Conservation (phyloP, 495 filamentous ascomycete genomes). For the Melanomma pulvis-pyrius region DNA sequence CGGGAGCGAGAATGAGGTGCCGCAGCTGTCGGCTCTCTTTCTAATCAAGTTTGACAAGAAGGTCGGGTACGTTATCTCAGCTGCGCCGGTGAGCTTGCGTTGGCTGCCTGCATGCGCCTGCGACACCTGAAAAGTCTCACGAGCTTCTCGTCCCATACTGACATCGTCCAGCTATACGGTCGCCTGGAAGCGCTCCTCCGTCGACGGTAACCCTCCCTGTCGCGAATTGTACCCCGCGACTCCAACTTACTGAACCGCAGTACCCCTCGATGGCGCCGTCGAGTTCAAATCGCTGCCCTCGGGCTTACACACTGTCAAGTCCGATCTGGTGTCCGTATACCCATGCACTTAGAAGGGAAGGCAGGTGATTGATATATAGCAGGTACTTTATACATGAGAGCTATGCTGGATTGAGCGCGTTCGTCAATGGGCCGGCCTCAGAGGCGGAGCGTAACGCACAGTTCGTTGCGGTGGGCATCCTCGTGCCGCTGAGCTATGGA, state of each 20-base stretch:
- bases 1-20: slow-evolving; percentile 19
- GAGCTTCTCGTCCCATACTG: background rate
- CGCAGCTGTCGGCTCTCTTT: slow-evolving; percentile 44
- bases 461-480: slow-evolving; percentile 86
- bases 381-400: slow-evolving; percentile 85
- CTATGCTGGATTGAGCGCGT: slow-evolving; percentile 90
- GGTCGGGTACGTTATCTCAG: slow-evolving; percentile 42
- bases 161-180: slow-evolving; percentile 66
- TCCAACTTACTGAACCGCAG: slow-evolving; percentile 43
- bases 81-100: background rate
- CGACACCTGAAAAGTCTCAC: background rate
- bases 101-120: background rate
- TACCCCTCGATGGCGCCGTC: slow-evolving; percentile 84
- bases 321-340: slow-evolving; percentile 74
- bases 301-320: slow-evolving; percentile 82
- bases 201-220: slow-evolving; percentile 23
- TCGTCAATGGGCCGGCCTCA: slow-evolving; percentile 79
- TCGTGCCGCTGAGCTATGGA: slow-evolving; percentile 85
- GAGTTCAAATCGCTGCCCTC: slow-evolving; percentile 96
- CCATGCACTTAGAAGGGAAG: background rate
- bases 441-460: slow-evolving; percentile 80
- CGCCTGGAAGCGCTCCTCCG: slow-evolving; percentile 73
- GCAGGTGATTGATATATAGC: background rate
- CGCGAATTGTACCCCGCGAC: slow-evolving; percentile 18
- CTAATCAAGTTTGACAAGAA: slow-evolving; percentile 47